These are phyloP conservation scores for Ophiosphaerella herpotricha DNA, from an alignment of 2,329 filamentous ascomycete genomes.

Conservation along the genomic window DNA sequence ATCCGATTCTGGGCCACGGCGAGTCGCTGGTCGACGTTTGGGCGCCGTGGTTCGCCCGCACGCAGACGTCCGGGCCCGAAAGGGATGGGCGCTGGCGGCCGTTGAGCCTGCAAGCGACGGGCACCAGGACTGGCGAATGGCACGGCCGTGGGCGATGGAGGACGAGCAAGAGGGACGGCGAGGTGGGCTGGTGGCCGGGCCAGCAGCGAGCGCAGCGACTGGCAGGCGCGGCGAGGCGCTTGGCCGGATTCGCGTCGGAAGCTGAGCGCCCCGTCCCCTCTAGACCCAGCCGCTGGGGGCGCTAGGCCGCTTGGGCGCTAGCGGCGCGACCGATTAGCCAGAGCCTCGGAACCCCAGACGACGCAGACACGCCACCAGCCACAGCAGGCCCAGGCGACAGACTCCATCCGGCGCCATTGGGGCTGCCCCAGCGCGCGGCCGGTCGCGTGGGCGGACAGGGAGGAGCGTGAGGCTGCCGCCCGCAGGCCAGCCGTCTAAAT, in stretches of 20 bases:
- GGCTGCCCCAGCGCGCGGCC: conserved; percentile 5
- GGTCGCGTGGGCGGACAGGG: conserved; percentile 1
- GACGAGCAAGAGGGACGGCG: conserved; percentile 21
- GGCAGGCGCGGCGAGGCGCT: conserved; percentile 17
- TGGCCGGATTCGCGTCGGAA: conserved; percentile 15
- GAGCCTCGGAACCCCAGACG: conserved; percentile 6
- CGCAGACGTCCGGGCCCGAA: conserved; percentile 17
- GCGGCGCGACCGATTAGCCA: conserved; percentile 16
- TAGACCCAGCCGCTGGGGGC: conserved; percentile 12
- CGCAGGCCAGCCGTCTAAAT: not conserved
- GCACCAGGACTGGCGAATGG: conserved; percentile 7
- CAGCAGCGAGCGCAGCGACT: conserved; percentile 9
- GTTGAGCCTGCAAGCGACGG: conserved; percentile 24
- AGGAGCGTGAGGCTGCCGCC: not conserved
- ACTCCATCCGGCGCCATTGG: conserved; percentile 9
- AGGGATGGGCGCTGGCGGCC: conserved; percentile 26
- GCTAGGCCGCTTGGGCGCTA: not conserved
- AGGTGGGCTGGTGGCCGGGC: conserved; percentile 29
- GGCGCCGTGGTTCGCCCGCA: not conserved
- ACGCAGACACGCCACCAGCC: conserved; percentile 8
- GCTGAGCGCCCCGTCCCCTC: conserved; percentile 22
- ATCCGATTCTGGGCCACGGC: conserved; percentile 9
- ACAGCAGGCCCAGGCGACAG: conserved; percentile 17
- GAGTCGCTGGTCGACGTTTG: conserved; percentile 7
- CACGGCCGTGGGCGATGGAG: too few species aligned